Percentiles rank a stretch among this genome's conserved stretches.
These are phyloP conservation scores for Talaromyces sp. DNA, from an alignment of 2,329 filamentous ascomycete genomes.

Conservation along the genomic window DNA sequence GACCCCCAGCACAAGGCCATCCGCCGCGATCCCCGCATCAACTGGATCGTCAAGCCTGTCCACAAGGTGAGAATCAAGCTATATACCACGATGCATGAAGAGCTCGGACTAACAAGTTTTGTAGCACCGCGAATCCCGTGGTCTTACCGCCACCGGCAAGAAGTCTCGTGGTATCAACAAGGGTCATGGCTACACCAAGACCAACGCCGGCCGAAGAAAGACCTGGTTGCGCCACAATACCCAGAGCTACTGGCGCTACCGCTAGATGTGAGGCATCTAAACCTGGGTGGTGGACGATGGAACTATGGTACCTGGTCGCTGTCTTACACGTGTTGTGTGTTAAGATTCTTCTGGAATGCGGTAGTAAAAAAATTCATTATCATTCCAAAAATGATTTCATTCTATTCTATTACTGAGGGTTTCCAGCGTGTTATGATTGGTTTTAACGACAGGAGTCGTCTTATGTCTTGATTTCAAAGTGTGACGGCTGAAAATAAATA, in stretches of 20 bases:
- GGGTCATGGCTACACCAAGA: slow-evolving; percentile 99
- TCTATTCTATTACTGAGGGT: slow-evolving; percentile 20
- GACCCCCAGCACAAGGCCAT: slow-evolving; percentile 99
- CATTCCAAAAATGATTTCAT: slow-evolving; percentile 12
- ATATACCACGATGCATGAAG: neutral
- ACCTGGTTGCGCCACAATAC: slow-evolving; percentile 99
- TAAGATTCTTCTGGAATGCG: slow-evolving; percentile 2
- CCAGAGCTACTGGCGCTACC: slow-evolving; percentile 97
- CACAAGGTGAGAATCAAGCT: slow-evolving; percentile 64
- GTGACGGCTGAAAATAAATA: slow-evolving; percentile 10
- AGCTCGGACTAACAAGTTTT: slow-evolving; percentile 23
- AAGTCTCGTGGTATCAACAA: slow-evolving; percentile 99
- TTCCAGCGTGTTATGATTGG: slow-evolving; percentile 31
- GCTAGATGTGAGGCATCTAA: slow-evolving; percentile 51
- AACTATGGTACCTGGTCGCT: slow-evolving; percentile 29
- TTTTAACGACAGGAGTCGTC: slow-evolving; percentile 21
- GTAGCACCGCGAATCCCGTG: slow-evolving; percentile 92
- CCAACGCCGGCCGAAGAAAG: slow-evolving; percentile 93
- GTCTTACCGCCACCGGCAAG: slow-evolving; percentile 98
- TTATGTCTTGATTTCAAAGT: slow-evolving; percentile 8
- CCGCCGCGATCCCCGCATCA: slow-evolving; percentile 98
- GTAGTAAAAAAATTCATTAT: slow-evolving; percentile 11
- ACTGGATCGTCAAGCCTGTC: slow-evolving; percentile 99
- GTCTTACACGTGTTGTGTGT: slow-evolving; percentile 29
- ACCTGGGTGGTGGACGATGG: slow-evolving; percentile 25